phyloP scores from a whole-genome alignment of 164 flowering plant species.

The Nymphaea thermarum region DNA sequence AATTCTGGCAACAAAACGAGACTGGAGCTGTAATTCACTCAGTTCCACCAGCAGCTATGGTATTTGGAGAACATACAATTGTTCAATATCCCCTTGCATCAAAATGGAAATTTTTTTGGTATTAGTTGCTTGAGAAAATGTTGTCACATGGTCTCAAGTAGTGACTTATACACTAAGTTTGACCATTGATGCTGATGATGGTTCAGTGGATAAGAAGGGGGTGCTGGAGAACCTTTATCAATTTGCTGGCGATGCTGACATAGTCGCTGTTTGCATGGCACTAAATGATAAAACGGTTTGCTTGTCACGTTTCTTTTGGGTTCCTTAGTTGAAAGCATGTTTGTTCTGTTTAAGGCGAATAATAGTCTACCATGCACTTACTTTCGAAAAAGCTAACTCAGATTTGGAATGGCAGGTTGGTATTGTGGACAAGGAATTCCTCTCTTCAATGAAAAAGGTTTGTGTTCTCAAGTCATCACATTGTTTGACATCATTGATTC shows the following conservation, averaged over 20 bases:
- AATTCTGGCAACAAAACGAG: constrained; percentile 80
- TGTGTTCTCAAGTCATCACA: constrained; percentile 6
- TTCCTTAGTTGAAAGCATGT: too few species aligned
- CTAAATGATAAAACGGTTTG: constrained; percentile 61
- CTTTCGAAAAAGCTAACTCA: too few species aligned
- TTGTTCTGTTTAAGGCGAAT: too few species aligned
- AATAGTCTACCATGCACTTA: too few species aligned
- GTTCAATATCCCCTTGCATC: too few species aligned
- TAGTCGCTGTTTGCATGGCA: constrained; percentile 62
- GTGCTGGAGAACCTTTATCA: constrained; percentile 42
- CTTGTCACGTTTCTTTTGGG: neutral
- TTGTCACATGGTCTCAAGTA: too few species aligned
- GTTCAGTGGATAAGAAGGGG: constrained; percentile 75
- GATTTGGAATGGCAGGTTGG: constrained; percentile 43
- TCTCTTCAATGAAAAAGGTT: constrained; percentile 90
- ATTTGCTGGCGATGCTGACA: constrained; percentile 71
- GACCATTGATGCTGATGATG: constrained; percentile 13
- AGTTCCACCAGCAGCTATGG: constrained; percentile 24
- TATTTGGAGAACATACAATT: constrained; percentile 8
- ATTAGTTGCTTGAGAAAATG: too few species aligned
- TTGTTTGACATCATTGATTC: too few species aligned
- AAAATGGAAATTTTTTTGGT: too few species aligned
- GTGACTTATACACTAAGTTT: too few species aligned
- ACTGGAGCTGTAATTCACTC: constrained; percentile 9
- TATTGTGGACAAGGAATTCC: constrained; percentile 49